phyloP scores from a whole-genome alignment of 2,329 filamentous ascomycete species.

The Epichloe festucae region DNA sequence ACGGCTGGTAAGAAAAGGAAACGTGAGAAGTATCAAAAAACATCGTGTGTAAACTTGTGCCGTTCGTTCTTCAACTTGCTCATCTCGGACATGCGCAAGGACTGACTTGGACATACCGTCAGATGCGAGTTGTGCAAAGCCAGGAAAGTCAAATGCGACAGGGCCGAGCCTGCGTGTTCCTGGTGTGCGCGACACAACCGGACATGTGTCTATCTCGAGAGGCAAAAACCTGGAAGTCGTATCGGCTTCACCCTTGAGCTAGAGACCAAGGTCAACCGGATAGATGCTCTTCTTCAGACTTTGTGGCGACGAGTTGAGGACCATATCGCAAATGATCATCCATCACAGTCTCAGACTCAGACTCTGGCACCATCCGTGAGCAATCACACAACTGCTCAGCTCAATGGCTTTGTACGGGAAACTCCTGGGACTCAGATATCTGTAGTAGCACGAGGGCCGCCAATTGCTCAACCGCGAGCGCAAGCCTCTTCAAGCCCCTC shows the following conservation, averaged over 20 bases:
- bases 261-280: conserved; percentile 39
- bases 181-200: conserved; percentile 59
- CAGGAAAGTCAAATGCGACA: conserved; percentile 35
- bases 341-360: conserved; percentile 10
- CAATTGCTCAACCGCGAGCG: conserved; percentile 21
- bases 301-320: conserved; percentile 29
- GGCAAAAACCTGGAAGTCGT: conserved; percentile 54
- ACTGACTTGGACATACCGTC: background rate
- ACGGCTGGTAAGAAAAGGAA: conserved; percentile 24
- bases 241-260: conserved; percentile 51
- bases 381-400: conserved; percentile 21
- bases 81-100: background rate
- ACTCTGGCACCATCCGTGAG: conserved; percentile 21
- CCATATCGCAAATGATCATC: conserved; percentile 25
- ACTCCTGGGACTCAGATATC: conserved; percentile 11
- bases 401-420: conserved; percentile 14
- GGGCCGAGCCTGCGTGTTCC: conserved; percentile 48
- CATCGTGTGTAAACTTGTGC: conserved; percentile 22
- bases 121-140: conserved; percentile 33
- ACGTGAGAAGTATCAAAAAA: conserved; percentile 29
- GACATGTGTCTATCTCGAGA: conserved; percentile 54
- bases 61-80: background rate
- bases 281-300: conserved; percentile 32
- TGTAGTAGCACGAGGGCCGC: conserved; percentile 9
- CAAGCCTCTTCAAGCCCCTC: conserved; percentile 25